Percentiles rank a stretch among this genome's conserved stretches.
Conservation (phyloP, 495 filamentous ascomycete genomes). For the Hypoxylon rickii region DNA sequence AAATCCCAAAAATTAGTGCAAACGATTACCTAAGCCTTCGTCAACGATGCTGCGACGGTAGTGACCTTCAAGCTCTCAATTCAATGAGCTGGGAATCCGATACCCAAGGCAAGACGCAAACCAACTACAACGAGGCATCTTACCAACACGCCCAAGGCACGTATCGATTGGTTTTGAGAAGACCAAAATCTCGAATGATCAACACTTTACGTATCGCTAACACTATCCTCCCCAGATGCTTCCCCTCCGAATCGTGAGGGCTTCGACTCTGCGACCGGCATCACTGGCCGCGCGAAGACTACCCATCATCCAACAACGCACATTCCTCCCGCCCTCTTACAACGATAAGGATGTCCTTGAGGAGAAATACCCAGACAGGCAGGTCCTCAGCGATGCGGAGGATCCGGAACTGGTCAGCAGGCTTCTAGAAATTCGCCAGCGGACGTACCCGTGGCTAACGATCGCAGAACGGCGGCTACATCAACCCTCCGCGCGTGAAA, state of each 20-base stretch:
- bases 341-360: constrained; percentile 47
- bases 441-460: constrained; percentile 17
- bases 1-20: constrained; percentile 8
- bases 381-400: constrained; percentile 63
- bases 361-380: constrained; percentile 52
- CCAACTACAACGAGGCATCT: constrained; percentile 18
- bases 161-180: constrained; percentile 11
- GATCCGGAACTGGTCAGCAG: constrained; percentile 74
- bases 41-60: constrained; percentile 21
- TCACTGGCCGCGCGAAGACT: constrained; percentile 49
- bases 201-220: too few relatives aligned
- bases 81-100: neutral
- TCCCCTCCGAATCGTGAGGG: constrained; percentile 62
- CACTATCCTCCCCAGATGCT: constrained; percentile 59
- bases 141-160: constrained; percentile 25
- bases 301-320: constrained; percentile 54
- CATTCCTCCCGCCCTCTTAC: constrained; percentile 51
- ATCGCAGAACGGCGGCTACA: constrained; percentile 84
- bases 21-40: constrained; percentile 19
- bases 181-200: neutral
- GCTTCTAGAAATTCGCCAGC: constrained; percentile 21
- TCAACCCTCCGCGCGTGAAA: constrained; percentile 83
- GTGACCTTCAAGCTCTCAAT: constrained; percentile 8
- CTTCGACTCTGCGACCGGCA: constrained; percentile 58
- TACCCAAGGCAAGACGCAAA: constrained; percentile 7